Conservation (phyloP, 2,329 filamentous ascomycete genomes). For the Colletotrichum coccodes region DNA sequence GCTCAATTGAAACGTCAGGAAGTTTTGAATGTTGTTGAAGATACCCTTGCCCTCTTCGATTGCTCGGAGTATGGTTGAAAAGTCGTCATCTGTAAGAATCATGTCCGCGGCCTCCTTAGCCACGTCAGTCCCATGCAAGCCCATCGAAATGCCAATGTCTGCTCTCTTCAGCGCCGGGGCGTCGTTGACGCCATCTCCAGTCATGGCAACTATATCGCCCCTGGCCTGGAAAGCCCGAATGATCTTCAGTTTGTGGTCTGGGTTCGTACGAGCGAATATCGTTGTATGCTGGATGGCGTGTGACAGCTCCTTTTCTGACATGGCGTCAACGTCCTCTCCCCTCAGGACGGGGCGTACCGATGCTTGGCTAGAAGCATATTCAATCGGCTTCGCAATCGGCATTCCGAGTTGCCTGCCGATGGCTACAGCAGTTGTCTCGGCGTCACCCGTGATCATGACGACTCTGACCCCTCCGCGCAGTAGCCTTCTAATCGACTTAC, state of each 20-base stretch:
- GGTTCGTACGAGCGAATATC: conserved; percentile 95
- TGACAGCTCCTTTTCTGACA: conserved; percentile 87
- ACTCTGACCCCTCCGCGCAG: conserved; percentile 96
- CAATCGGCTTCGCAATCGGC: conserved; percentile 72
- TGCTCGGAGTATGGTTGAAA: conserved; percentile 89
- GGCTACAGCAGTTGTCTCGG: conserved; percentile 91
- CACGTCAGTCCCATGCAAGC: conserved; percentile 92
- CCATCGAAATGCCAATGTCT: conserved; percentile 98
- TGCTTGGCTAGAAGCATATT: conserved; percentile 63
- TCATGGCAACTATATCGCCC: conserved; percentile 98
- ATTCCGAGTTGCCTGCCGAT: conserved; percentile 97
- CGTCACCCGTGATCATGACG: conserved; percentile 99
- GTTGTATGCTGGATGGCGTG: conserved; percentile 88
- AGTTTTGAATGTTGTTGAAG: conserved; percentile 99
- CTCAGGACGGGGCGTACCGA: conserved; percentile 78
- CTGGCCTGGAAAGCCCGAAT: conserved; percentile 89
- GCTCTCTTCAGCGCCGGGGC: conserved; percentile 96
- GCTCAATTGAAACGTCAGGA: conserved; percentile 97
- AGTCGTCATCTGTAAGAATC: conserved; percentile 91
- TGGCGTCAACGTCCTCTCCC: conserved; percentile 91
- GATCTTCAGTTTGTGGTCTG: conserved; percentile 98
- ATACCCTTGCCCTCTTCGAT: conserved; percentile 99
- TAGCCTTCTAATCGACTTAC: conserved; percentile 85
- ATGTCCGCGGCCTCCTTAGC: conserved; percentile 97
- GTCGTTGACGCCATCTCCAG: conserved; percentile 97